phyloP scores from a whole-genome alignment of 352 stramenopile genomes.

The Globisporangium barbulae region DNA sequence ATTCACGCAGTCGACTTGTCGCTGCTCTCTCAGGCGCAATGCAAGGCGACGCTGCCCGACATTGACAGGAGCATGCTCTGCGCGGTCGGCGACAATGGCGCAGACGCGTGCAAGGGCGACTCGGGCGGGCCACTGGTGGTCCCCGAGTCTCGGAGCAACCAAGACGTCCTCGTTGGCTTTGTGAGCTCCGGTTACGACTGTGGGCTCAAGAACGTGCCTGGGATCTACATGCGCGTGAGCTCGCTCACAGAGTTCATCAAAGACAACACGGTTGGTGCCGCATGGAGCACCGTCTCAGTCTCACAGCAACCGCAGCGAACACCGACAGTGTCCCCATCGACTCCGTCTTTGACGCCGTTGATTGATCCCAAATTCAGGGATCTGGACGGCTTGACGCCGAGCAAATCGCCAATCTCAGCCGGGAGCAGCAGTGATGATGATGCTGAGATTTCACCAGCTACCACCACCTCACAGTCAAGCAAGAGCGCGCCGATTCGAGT shows the following conservation, averaged over 20 bases:
- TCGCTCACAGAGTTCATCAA: conserved; percentile 26
- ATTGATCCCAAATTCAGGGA: neutral
- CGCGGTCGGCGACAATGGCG: conserved; percentile 18
- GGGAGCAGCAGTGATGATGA: neutral
- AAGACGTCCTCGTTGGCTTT: conserved; percentile 26
- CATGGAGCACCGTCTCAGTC: neutral
- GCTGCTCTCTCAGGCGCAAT: conserved; percentile 21
- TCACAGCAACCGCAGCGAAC: neutral
- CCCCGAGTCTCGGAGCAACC: neutral
- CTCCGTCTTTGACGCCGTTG: neutral
- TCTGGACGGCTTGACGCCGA: conserved; percentile 1
- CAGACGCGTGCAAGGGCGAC: conserved; percentile 35
- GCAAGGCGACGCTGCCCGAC: conserved; percentile 17
- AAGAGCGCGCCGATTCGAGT: neutral
- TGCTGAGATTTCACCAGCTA: neutral
- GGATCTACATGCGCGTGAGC: conserved; percentile 36
- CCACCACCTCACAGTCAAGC: neutral
- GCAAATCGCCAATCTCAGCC: neutral
- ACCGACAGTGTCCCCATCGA: neutral
- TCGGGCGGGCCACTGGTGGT: conserved; percentile 36
- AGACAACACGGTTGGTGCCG: conserved; percentile 18
- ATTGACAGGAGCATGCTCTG: conserved; percentile 31
- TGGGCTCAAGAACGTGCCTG: conserved; percentile 26
- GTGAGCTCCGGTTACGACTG: conserved; percentile 40
- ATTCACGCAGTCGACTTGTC: conserved; percentile 25